These are phyloP conservation scores for Ceratobasidium sp. DNA, from an alignment of 1,284 basidiomycete species.

Conservation along the genomic window DNA sequence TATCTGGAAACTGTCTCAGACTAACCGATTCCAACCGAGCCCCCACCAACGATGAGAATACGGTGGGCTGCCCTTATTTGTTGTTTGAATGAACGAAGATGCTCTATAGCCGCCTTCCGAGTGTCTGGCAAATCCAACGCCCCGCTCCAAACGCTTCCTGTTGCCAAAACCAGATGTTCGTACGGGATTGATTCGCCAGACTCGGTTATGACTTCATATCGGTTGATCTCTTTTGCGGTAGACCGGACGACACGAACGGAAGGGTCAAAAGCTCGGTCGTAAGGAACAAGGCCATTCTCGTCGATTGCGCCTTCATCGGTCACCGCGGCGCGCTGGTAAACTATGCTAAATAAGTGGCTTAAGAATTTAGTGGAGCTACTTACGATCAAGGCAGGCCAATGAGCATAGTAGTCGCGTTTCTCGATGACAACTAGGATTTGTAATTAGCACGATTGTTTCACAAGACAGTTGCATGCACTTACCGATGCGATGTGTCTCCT, in stretches of 20 bases:
- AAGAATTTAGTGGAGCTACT: background rate
- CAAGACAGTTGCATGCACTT: background rate
- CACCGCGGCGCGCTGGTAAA: constrained; percentile 52
- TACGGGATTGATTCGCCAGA: constrained; percentile 61
- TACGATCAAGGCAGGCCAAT: constrained; percentile 45
- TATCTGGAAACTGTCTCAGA: background rate
- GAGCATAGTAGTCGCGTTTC: constrained; percentile 51
- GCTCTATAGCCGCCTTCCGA: constrained; percentile 51
- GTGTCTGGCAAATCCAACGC: constrained; percentile 57
- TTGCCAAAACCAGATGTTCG: constrained; percentile 62
- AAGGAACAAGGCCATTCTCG: constrained; percentile 51
- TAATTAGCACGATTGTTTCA: background rate
- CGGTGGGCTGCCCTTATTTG: constrained; percentile 59
- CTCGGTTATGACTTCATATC: constrained; percentile 48
- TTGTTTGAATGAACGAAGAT: constrained; percentile 55
- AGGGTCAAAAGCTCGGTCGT: constrained; percentile 49
- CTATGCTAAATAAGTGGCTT: background rate
- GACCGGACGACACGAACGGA: constrained; percentile 6
- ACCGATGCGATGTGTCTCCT: constrained; percentile 16
- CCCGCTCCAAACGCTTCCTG: constrained; percentile 64
- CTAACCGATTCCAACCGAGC: constrained; percentile 67
- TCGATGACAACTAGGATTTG: constrained; percentile 50
- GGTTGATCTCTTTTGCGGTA: constrained; percentile 15
- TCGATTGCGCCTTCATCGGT: constrained; percentile 53
- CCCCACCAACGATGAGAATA: constrained; percentile 67